A percentile compares a stretch with the other conserved stretches of the same genome.
Evolutionary conservation across 164 flowering plant genomes (phyloP).

Genomic region (Echeveria elegans): DNA sequence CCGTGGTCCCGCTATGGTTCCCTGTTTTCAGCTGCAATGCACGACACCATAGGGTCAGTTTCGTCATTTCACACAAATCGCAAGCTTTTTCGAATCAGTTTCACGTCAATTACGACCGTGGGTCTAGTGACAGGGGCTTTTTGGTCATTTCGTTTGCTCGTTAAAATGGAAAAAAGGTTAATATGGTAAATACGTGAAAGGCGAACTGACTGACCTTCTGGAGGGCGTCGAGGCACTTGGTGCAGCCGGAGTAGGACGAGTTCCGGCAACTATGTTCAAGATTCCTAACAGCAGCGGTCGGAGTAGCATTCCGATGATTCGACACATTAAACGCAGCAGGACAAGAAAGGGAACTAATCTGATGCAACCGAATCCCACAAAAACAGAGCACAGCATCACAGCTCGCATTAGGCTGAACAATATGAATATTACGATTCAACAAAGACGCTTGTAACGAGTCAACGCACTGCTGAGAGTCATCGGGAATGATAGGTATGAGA

Average conservation of each 20-base stretch:
- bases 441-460: conserved; percentile 71
- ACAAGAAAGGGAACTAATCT: conserved; percentile 75
- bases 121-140: no score
- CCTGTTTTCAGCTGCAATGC: conserved; percentile 39
- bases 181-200: no score
- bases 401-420: conserved; percentile 75
- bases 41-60: neutral
- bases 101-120: neutral
- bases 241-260: conserved; percentile 85
- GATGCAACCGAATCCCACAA: conserved; percentile 94
- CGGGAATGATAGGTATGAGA: conserved; percentile 78
- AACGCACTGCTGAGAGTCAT: conserved; percentile 89
- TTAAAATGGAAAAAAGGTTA: no score
- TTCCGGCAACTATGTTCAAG: conserved; percentile 74
- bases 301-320: conserved; percentile 48
- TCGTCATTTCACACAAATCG: neutral
- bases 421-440: conserved; percentile 43
- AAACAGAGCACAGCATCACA: conserved; percentile 90
- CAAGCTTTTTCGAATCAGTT: neutral
- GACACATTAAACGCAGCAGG: conserved; percentile 82
- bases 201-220: conserved; percentile 46
- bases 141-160: no score
- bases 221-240: conserved; percentile 81
- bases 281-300: conserved; percentile 74
- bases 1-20: conserved; percentile 34